phyloP scores from a whole-genome alignment of 352 stramenopile species.

The Halophytophthora batemanensis region DNA sequence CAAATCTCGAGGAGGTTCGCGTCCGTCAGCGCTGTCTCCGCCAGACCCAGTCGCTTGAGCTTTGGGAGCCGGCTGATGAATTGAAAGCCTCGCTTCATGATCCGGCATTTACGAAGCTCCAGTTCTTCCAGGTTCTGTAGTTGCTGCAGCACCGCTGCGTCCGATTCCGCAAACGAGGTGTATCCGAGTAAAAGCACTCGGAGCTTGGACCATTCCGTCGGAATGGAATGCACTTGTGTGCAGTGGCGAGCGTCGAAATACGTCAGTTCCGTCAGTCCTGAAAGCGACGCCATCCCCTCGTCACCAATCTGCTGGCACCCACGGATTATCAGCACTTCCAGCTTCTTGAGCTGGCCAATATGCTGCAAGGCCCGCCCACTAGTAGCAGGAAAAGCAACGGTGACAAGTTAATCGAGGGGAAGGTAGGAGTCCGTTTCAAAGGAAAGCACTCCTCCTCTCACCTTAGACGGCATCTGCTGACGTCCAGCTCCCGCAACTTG shows the following conservation, averaged over 20 bases:
- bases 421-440: neutral
- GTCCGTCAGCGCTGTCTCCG: conserved; percentile 62
- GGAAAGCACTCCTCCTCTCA: conserved; percentile 11
- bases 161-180: conserved; percentile 60
- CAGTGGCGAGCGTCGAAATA: conserved; percentile 78
- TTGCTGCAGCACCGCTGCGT: conserved; percentile 51
- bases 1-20: conserved; percentile 59
- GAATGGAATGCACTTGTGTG: conserved; percentile 46
- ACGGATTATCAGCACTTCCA: conserved; percentile 46
- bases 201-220: conserved; percentile 50
- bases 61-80: conserved; percentile 59
- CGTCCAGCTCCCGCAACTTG: conserved; percentile 42
- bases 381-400: neutral
- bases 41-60: conserved; percentile 53
- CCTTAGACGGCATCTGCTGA: conserved; percentile 52
- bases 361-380: conserved; percentile 31
- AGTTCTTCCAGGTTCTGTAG: conserved; percentile 55
- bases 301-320: conserved; percentile 38
- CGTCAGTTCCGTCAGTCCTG: conserved; percentile 29
- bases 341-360: conserved; percentile 29
- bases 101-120: conserved; percentile 59
- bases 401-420: neutral
- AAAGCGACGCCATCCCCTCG: conserved; percentile 29
- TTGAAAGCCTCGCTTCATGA: conserved; percentile 72
- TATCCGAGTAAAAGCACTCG: conserved; percentile 54